Base-by-base conservation (phyloP, 1,284 basidiomycete genomes). In the Coniferiporia sulphurascens region DNA sequence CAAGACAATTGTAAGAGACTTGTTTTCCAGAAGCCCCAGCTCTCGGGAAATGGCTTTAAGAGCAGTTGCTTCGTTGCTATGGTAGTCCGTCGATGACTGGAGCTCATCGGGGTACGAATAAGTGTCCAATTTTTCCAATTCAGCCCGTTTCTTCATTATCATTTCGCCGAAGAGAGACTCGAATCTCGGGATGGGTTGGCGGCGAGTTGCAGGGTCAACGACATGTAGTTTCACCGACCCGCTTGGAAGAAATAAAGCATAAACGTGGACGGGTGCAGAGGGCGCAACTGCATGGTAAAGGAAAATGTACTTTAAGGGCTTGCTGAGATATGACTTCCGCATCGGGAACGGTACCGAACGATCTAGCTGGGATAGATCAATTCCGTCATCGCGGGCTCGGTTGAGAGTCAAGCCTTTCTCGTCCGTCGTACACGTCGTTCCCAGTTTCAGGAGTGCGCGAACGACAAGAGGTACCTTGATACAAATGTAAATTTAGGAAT, bases 11-110 rank as follows among this genome's bases (percentile, higher is more conserved):
- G 87, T 85, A 76, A 85, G 77, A 60, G 85, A 79, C 77, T 87
- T 74, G 64, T 86, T 84, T 68, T 91, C 88, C 61, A 86, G 67
- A 1, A 88, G 69, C 34, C 85, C 85, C 4, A 99, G 81, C 67
- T 98, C 95, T 52, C 92, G 85, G n/a, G 89, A 92, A 50, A 99
- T 78, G 3, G 93, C 89, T 64, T 91, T 93, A 61, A 98, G 77
- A 0, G 95, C 96, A 0, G 87, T 86, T 1, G 75, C 71, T 60
- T 95, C 91, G 61, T 82, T 90, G 46, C 82, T 83, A 65, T 98
- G 92, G 71, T 98, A 95, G 2, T 84, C 76, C 10, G 86, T 83
- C 7, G 81, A 81, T 68, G 94, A 88, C 7, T 89, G 82, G 62
- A 91, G 79, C n/a, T 79, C 73, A 0, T 81, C 74, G 0, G 86